Percentiles rank a stretch among this genome's conserved stretches.
These are phyloP conservation scores for Clarireedia monteithiana DNA, from an alignment of 2,329 filamentous ascomycete species.

Conservation along the genomic window DNA sequence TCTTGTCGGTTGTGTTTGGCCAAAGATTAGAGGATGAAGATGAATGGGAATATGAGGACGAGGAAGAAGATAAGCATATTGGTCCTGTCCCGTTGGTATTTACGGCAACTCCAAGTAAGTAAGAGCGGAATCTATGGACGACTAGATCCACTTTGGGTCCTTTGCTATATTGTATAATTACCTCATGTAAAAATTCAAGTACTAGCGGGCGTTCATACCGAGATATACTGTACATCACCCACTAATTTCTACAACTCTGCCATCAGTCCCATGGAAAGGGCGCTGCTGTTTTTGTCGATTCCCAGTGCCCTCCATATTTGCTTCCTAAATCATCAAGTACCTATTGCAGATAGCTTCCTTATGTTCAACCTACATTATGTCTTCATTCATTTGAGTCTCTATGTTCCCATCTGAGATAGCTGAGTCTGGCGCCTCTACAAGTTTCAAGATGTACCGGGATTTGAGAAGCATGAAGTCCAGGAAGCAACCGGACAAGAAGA, in stretches of 20 bases:
- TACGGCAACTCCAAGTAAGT: not conserved
- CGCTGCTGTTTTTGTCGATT: too few species aligned
- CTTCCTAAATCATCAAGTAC: too few species aligned
- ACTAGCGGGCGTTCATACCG: not conserved
- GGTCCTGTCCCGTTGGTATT: not conserved
- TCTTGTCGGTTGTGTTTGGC: constrained; percentile 64
- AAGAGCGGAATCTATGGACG: not conserved
- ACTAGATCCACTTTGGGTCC: not conserved
- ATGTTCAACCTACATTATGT: too few species aligned
- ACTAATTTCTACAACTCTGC: not conserved
- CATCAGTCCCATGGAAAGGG: not conserved
- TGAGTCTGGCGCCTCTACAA: too few species aligned
- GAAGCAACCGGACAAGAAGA: too few species aligned
- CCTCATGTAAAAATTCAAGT: not conserved
- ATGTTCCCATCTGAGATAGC: too few species aligned
- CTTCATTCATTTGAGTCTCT: too few species aligned
- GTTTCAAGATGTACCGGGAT: too few species aligned
- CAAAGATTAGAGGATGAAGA: constrained; percentile 44
- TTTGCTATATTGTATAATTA: not conserved
- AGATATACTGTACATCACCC: not conserved
- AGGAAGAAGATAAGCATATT: constrained; percentile 19
- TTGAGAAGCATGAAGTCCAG: too few species aligned
- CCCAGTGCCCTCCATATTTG: too few species aligned
- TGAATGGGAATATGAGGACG: constrained; percentile 43
- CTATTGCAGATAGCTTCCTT: too few species aligned